phyloP scores from a whole-genome alignment of 768 basidiomycete species.

The Leucogyrophana mollusca region DNA sequence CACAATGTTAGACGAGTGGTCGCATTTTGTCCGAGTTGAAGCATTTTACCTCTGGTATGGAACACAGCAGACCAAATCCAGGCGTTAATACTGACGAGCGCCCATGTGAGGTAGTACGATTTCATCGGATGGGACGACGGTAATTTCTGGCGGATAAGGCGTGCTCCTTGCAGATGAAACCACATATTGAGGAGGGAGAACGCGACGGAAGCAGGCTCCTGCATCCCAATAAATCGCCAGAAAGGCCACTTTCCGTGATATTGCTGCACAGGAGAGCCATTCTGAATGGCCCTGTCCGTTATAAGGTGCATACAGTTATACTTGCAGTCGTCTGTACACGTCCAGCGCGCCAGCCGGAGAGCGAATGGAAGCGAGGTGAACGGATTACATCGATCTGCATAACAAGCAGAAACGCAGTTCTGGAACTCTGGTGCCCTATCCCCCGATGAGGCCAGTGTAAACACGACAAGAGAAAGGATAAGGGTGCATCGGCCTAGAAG shows the following conservation, averaged over 20 bases:
- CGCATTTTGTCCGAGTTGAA: conserved; percentile 1
- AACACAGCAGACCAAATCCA: conserved; percentile 94
- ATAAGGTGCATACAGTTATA: conserved; percentile 86
- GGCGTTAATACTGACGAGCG: conserved; percentile 75
- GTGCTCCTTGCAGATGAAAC: conserved; percentile 65
- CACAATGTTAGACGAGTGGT: conserved; percentile 6
- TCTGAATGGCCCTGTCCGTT: conserved; percentile 52
- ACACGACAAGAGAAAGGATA: conserved; percentile 11
- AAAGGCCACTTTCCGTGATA: conserved; percentile 99
- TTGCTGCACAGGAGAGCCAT: conserved; percentile 56
- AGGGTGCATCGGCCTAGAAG: neutral
- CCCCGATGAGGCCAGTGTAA: conserved; percentile 25
- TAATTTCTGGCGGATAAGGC: conserved; percentile 44
- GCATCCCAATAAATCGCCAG: conserved; percentile 82
- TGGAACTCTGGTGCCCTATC: conserved; percentile 35
- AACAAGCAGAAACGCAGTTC: conserved; percentile 36
- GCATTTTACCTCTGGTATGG: conserved; percentile 79
- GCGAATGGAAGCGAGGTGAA: conserved; percentile 45
- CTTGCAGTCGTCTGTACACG: conserved; percentile 83
- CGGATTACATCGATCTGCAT: conserved; percentile 27
- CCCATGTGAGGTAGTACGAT: conserved; percentile 63
- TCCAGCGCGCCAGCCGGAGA: conserved; percentile 77
- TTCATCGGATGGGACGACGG: conserved; percentile 66
- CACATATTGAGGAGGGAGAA: conserved; percentile 88
- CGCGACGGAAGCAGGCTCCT: conserved; percentile 89